Conservation (phyloP, 805 yeast species). For the Lipomyces yamanashiensis region DNA sequence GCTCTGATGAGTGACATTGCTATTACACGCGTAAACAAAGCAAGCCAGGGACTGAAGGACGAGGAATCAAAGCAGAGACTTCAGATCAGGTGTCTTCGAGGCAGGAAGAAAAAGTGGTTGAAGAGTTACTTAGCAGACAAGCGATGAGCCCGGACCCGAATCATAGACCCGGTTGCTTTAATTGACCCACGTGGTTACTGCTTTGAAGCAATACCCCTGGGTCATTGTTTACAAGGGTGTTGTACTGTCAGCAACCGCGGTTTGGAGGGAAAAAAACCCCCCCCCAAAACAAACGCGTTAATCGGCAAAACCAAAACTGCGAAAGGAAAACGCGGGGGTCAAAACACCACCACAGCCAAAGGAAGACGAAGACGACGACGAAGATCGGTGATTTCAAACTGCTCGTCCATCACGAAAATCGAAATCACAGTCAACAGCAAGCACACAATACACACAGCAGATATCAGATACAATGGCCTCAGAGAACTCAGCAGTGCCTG, state of each 20-base stretch:
- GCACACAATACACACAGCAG: too few species aligned
- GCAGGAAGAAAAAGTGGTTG: neutral
- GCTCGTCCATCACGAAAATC: too few species aligned
- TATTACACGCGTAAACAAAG: neutral
- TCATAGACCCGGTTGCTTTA: too few species aligned
- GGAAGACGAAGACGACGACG: neutral
- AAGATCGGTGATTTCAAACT: too few species aligned
- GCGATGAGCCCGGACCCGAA: too few species aligned
- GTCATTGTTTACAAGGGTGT: neutral
- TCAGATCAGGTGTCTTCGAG: neutral
- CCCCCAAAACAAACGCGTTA: neutral
- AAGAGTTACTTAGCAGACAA: too few species aligned
- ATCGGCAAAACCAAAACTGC: neutral
- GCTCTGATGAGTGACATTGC: slow-evolving; percentile 4
- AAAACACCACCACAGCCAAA: neutral
- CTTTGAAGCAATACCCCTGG: neutral
- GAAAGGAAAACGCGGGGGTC: neutral
- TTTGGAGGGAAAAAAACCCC: neutral
- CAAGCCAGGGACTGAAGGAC: too few species aligned
- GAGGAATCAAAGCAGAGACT: neutral
- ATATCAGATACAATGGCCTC: neutral
- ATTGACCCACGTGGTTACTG: too few species aligned
- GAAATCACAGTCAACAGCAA: too few species aligned
- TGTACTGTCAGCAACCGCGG: slow-evolving; percentile 5
- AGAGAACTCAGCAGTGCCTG: neutral